Percentiles rank a stretch among this genome's conserved stretches.
Evolutionary conservation across 1,284 basidiomycete genomes (phyloP).

Genomic region (Coriolopsis trogii): DNA sequence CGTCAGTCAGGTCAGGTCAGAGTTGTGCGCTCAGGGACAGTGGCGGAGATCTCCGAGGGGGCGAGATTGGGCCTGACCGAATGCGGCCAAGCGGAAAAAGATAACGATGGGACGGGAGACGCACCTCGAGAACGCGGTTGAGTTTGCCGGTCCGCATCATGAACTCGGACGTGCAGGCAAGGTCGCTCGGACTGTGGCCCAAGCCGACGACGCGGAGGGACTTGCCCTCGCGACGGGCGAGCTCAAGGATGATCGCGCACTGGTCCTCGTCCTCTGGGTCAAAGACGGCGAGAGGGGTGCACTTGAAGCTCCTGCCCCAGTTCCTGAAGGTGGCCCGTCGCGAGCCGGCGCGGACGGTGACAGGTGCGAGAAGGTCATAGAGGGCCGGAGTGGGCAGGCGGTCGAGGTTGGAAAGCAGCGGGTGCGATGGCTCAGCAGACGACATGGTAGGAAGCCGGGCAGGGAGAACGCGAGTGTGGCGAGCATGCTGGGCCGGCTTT

Average conservation of each 20-base stretch:
- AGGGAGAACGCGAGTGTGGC: slow-evolving; percentile 9
- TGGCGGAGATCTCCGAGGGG: slow-evolving; percentile 33
- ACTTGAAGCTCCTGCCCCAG: slow-evolving; percentile 73
- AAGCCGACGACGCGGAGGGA: slow-evolving; percentile 85
- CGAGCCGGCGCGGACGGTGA: slow-evolving; percentile 50
- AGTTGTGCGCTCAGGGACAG: slow-evolving; percentile 17
- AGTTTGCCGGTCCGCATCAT: slow-evolving; percentile 80
- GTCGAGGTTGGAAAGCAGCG: slow-evolving; percentile 18
- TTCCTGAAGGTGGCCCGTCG: slow-evolving; percentile 59
- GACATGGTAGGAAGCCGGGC: slow-evolving; percentile 4
- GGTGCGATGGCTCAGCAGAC: neutral
- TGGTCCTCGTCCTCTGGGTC: slow-evolving; percentile 75
- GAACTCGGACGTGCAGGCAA: slow-evolving; percentile 85
- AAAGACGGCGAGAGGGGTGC: slow-evolving; percentile 72
- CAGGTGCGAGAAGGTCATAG: slow-evolving; percentile 51
- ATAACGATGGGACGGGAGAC: slow-evolving; percentile 36
- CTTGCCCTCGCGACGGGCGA: slow-evolving; percentile 76
- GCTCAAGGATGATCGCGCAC: slow-evolving; percentile 81
- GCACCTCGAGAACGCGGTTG: slow-evolving; percentile 72
- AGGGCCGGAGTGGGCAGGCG: slow-evolving; percentile 46
- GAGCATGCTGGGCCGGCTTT: slow-evolving; percentile 27
- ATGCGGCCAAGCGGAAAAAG: slow-evolving; percentile 27
- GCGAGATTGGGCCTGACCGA: slow-evolving; percentile 26
- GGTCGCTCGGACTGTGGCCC: slow-evolving; percentile 92
- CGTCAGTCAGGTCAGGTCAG: slow-evolving; percentile 10